Evolutionary conservation across 176 grass and related monocot genomes (phyloP).

Genomic region (Rhipidocladum racemiflorum): DNA sequence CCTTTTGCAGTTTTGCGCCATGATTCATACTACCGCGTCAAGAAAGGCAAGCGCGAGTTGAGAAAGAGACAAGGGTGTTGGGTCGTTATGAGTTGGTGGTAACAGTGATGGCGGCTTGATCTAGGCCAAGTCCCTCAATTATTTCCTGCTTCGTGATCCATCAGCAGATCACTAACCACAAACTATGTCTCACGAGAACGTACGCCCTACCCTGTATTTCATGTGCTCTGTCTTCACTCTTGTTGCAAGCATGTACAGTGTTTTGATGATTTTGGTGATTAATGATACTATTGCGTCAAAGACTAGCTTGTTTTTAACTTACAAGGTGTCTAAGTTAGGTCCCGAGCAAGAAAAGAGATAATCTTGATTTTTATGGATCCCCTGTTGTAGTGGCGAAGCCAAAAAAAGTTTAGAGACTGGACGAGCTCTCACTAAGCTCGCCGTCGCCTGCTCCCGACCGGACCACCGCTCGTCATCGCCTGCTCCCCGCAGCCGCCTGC

Average conservation of each 20-base stretch:
- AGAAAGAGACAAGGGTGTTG: conserved; percentile 34
- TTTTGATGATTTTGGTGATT: too few species aligned
- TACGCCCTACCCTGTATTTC: neutral
- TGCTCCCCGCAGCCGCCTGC: too few species aligned
- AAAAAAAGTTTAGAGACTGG: too few species aligned
- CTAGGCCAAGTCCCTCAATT: conserved; percentile 9
- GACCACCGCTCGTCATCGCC: too few species aligned
- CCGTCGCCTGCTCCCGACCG: too few species aligned
- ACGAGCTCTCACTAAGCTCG: too few species aligned
- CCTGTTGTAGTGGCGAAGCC: too few species aligned
- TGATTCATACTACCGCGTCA: conserved; percentile 22
- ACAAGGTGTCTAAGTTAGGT: too few species aligned
- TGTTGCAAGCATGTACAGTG: neutral
- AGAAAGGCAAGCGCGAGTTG: conserved; percentile 26
- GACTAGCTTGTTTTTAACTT: too few species aligned
- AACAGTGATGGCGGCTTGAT: conserved; percentile 17
- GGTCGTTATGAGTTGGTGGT: conserved; percentile 32
- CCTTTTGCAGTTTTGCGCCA: conserved; percentile 1
- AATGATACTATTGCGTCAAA: too few species aligned
- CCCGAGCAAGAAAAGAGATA: too few species aligned
- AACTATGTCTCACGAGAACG: neutral
- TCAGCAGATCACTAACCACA: neutral
- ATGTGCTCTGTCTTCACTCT: neutral
- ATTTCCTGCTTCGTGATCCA: conserved; percentile 14
- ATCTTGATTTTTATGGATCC: too few species aligned